phyloP scores from a whole-genome alignment of 345 rosid species.

The Sisymbrium altissimum region DNA sequence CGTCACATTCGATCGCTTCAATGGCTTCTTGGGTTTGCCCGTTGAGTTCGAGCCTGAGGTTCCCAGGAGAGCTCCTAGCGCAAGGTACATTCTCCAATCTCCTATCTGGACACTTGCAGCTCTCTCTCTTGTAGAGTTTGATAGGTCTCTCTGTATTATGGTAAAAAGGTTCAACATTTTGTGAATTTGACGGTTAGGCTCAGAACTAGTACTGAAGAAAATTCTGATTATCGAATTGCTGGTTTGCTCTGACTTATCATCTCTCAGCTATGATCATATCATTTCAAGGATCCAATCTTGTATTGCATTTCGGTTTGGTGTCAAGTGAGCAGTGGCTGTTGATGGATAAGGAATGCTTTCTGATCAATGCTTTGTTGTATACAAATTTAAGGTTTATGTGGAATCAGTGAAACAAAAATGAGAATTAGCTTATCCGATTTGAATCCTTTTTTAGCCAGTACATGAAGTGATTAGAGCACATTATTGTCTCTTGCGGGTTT shows the following conservation, averaged over 20 bases:
- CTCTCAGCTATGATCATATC: background rate
- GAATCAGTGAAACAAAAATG: background rate
- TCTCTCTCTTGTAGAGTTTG: background rate
- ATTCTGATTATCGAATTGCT: background rate
- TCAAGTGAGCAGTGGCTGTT: background rate
- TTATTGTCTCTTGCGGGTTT: background rate
- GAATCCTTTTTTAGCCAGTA: background rate
- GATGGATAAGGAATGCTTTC: background rate
- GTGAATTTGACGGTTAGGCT: background rate
- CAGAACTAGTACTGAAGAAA: background rate
- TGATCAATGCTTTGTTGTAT: background rate
- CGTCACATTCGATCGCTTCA: conserved; percentile 91
- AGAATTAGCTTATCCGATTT: background rate
- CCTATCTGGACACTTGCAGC: background rate
- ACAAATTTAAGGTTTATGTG: background rate
- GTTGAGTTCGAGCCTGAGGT: conserved; percentile 91
- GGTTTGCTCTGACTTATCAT: background rate
- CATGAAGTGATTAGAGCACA: background rate
- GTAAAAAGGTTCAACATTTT: background rate
- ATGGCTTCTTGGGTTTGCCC: conserved; percentile 90
- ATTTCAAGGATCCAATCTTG: background rate
- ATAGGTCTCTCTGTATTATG: too few species aligned
- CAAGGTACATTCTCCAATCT: conserved; percentile 52
- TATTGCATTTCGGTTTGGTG: background rate
- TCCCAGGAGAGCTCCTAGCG: conserved; percentile 79